Conservation (phyloP, 305 asterid species). For the Fraxinus paxiana region DNA sequence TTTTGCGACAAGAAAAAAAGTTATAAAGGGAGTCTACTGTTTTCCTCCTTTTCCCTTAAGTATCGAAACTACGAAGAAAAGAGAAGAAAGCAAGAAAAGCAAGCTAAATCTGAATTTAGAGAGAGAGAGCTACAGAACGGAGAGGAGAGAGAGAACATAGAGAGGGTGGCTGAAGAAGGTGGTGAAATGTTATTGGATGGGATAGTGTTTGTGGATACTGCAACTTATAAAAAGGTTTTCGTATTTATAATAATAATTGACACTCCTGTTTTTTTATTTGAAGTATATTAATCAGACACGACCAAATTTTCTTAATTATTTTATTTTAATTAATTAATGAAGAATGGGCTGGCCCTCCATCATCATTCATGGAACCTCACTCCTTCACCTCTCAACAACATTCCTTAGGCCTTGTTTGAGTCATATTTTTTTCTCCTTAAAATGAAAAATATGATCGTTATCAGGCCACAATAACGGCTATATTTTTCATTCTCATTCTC, state of each 20-base stretch:
- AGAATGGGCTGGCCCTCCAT: conserved; percentile 44
- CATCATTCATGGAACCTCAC: conserved; percentile 36
- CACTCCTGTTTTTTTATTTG: conserved; percentile 22
- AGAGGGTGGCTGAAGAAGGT: conserved; percentile 24
- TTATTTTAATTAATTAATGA: neutral
- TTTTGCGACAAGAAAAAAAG: conserved; percentile 24
- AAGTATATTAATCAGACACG: conserved; percentile 20
- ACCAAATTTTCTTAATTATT: neutral
- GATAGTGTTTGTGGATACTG: conserved; percentile 63
- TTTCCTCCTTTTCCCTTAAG: conserved; percentile 32
- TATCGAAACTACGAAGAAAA: conserved; percentile 24
- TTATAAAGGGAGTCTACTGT: conserved; percentile 22
- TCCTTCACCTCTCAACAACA: neutral
- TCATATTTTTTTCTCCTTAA: no score
- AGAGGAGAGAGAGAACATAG: conserved; percentile 14
- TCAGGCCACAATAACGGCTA: no score
- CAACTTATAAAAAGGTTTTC: conserved; percentile 36
- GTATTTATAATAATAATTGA: conserved; percentile 26
- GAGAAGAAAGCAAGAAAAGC: conserved; percentile 21
- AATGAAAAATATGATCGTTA: no score
- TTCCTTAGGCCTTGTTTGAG: no score
- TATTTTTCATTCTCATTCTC: no score
- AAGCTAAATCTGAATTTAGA: conserved; percentile 28
- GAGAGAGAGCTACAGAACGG: conserved; percentile 22
- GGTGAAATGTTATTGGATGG: conserved; percentile 65